Evolutionary conservation across 78 protist species (phyloP).

Genomic region (Protostelium mycophagum): DNA sequence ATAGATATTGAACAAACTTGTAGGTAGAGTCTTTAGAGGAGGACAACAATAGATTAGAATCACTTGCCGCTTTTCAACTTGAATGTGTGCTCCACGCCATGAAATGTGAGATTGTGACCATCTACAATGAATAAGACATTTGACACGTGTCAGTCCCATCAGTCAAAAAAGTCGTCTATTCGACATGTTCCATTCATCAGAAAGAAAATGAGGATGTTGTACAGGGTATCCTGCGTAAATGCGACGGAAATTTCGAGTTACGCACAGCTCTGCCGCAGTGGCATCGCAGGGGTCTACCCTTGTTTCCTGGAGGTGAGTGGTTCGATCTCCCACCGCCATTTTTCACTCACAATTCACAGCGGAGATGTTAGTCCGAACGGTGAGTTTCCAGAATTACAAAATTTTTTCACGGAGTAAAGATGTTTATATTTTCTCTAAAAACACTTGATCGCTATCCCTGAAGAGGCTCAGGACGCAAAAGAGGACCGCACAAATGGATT

Average conservation of each 20-base stretch:
- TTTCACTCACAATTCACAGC: neutral
- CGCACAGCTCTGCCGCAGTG: constrained; percentile 40
- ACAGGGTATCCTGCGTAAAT: constrained; percentile 13
- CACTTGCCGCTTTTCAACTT: constrained; percentile 55
- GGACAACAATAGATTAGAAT: constrained; percentile 24
- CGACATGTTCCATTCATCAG: constrained; percentile 62
- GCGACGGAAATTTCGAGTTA: constrained; percentile 12
- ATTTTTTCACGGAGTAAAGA: neutral
- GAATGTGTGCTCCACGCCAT: constrained; percentile 31
- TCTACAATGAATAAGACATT: neutral
- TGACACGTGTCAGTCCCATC: too few species aligned
- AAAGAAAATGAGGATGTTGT: constrained; percentile 63
- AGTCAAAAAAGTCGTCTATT: constrained; percentile 45
- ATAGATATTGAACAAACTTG: neutral
- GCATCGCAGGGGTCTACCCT: constrained; percentile 42
- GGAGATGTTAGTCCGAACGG: neutral
- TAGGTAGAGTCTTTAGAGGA: neutral
- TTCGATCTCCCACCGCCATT: neutral
- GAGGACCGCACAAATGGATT: constrained; percentile 52
- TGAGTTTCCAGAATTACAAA: neutral
- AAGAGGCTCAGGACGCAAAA: neutral
- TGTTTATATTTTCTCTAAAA: constrained; percentile 20
- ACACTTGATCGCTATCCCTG: too few species aligned
- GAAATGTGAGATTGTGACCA: neutral
- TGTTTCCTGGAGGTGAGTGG: constrained; percentile 4